Evolutionary conservation across 305 asterid genomes (phyloP), one percentile per base, ranked within the genome.

Genomic region (Petunia hybrid): DNA sequence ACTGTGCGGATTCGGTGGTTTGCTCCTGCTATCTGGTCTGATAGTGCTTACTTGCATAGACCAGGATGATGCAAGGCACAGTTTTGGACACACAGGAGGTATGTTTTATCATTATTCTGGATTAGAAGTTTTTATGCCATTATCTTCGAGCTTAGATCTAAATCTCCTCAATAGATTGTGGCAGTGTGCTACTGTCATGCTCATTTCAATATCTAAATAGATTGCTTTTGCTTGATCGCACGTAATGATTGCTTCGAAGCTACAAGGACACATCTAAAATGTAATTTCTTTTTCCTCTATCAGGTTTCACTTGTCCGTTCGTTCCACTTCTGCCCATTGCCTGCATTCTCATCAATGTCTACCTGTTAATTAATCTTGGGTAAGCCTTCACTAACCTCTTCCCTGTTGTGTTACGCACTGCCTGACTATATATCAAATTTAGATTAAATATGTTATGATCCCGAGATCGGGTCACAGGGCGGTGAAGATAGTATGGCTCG

Each of bases 271-370:
- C 6, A 38, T 48, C 35, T 35, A 51, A 35, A 35, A 36, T 12
- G 4, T 53, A 9, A 1, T 13, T 77, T 57, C 8, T 60, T 35
- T 77, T 66, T 66, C 83, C 71, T 79, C 65, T 77, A n/a, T 85
- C 97, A 96, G 99, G 99, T 78, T 96, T 96, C 91, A 87, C 87
- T 84, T 96, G 99, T 86, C 99, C 99, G 3, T 94, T 90, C 77
- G 95, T 96, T 82, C 99, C 99, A 6, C 85, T 92, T 86, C 97
- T 96, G 6, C 99, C 99, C 2, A 92, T 91, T 63, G 83, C 94
- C 76, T 91, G 95, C 94, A 91, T 96, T 85, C 91, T 96, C 89
- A 92, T 96, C 93, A 96, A 96, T n/a, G 92, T 91, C 79, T 96
- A 96, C 88, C 87, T 96, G 80, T 84, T 94, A 83, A 88, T 94